Percentiles rank a stretch among this genome's conserved stretches.
These are phyloP conservation scores for Cryptococcus floricola DNA, from an alignment of 1,284 basidiomycete genomes.

Conservation along the genomic window DNA sequence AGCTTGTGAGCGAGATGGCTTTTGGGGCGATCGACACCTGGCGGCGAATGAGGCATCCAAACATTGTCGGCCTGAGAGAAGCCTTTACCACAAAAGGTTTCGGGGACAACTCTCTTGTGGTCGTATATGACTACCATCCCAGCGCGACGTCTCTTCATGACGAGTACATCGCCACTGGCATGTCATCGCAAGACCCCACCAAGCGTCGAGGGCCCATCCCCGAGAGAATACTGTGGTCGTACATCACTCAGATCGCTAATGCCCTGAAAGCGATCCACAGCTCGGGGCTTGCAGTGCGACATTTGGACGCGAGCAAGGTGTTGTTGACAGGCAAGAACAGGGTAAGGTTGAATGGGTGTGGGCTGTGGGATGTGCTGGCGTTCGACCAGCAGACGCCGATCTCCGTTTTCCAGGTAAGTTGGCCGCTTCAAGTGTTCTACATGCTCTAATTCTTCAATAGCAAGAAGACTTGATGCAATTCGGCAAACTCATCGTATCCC, in stretches of 20 bases:
- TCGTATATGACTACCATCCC: constrained; percentile 89
- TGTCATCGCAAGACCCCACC: constrained; percentile 7
- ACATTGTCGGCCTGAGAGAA: constrained; percentile 78
- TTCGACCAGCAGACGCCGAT: constrained; percentile 67
- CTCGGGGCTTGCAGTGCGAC: constrained; percentile 72
- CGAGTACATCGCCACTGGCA: constrained; percentile 51
- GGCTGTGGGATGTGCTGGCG: constrained; percentile 76
- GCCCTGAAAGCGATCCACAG: constrained; percentile 84
- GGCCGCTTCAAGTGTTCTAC: not conserved
- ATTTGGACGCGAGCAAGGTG: constrained; percentile 83
- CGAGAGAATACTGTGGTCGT: constrained; percentile 90
- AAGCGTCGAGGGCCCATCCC: constrained; percentile 53
- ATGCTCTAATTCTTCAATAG: constrained; percentile 34
- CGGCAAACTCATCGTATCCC: constrained; percentile 75
- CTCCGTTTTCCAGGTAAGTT: constrained; percentile 55
- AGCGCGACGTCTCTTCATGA: constrained; percentile 79
- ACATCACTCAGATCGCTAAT: constrained; percentile 82
- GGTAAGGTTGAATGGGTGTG: constrained; percentile 74
- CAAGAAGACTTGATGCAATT: constrained; percentile 87
- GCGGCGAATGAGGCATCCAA: constrained; percentile 81
- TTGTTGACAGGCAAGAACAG: constrained; percentile 85
- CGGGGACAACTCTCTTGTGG: constrained; percentile 85
- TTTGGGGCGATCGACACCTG: constrained; percentile 83
- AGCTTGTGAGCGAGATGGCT: constrained; percentile 73
- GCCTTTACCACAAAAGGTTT: constrained; percentile 95